Evolutionary conservation across 495 filamentous ascomycete species (phyloP), one percentile per base, ranked within the genome.

Genomic region (Rusavskia elegans): DNA sequence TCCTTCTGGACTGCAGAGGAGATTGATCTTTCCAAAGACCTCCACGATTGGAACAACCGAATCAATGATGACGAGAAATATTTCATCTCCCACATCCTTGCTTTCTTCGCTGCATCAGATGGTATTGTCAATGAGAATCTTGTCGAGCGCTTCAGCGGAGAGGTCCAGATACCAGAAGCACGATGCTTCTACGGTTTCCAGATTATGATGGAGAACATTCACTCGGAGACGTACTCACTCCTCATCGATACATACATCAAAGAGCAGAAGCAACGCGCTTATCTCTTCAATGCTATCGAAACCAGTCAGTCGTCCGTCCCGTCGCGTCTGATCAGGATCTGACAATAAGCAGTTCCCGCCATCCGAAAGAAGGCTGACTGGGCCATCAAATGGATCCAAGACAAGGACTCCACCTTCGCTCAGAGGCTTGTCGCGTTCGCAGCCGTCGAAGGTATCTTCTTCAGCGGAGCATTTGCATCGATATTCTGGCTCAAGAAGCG

Each of bases 191-290:
- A 98, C 67, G 92, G 92, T 58, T 99, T 99, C 79, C 92, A 99
- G 73, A 99, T 99, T 75, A 99, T 99, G 92, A 97, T 99, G 86
- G 92, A 99, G 80, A 99, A 99, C 74, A 96, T 99, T 63, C 92
- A 99, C 80, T 94, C 92, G 27, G 92, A 99, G 72, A 99, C 92
- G 45, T 99, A 99, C 79, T 96, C 90, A 35, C 81, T 99, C 14
- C 82, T 99, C 59, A 99, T 99, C 67, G 92, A 99, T 64, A 99
- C 93, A 55, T 99, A 99, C 72, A 93, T 98, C 76, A 95, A 94
- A 76, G 92, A 98, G 75, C 87, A 88, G 53, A 85, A 87, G 68
- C 92, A 98, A 74, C 84, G 89, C 52, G 85, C 79, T 50, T 89
- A 96, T 63, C 82, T 98, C 49, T 97, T 98, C 70, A 92, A 98